A percentile compares a stretch with the other conserved stretches of the same genome.
Evolutionary conservation across 805 yeast species (phyloP).

Genomic region (Pichia thaimueangensis): DNA sequence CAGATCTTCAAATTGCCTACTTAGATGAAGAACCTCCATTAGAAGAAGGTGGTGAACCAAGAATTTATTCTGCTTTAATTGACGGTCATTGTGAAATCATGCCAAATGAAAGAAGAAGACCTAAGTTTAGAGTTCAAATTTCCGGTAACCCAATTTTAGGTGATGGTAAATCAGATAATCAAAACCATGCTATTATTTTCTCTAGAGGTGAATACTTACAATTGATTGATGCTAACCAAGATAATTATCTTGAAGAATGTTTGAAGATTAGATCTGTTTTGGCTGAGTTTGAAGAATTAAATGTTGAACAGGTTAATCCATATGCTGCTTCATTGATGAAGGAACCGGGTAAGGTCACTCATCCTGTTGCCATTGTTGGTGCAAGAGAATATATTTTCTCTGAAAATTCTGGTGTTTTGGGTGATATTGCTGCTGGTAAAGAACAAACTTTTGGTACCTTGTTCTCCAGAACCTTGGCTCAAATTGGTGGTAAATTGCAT

Average conservation of each 20-base stretch:
- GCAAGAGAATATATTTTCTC: conserved; percentile 85
- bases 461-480: conserved; percentile 77
- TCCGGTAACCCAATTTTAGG: conserved; percentile 85
- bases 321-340: conserved; percentile 65
- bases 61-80: conserved; percentile 68
- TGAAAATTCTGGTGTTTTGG: conserved; percentile 77
- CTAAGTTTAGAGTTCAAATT: conserved; percentile 66
- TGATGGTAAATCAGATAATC: conserved; percentile 86
- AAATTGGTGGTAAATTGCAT: conserved; percentile 80
- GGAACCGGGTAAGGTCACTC: conserved; percentile 43
- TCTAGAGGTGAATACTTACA: conserved; percentile 82
- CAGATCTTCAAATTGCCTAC: conserved; percentile 85
- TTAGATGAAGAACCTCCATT: conserved; percentile 87
- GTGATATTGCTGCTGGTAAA: conserved; percentile 88
- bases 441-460: conserved; percentile 86
- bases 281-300: conserved; percentile 77
- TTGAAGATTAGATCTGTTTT: conserved; percentile 73
- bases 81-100: conserved; percentile 75
- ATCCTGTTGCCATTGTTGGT: conserved; percentile 81
- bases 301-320: conserved; percentile 72
- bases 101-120: conserved; percentile 69
- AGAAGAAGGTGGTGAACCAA: conserved; percentile 61
- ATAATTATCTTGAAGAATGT: conserved; percentile 81
- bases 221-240: conserved; percentile 82
- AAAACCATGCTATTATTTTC: conserved; percentile 73